phyloP scores from a whole-genome alignment of 2,329 filamentous ascomycete genomes.

The Esteya vermicola region DNA sequence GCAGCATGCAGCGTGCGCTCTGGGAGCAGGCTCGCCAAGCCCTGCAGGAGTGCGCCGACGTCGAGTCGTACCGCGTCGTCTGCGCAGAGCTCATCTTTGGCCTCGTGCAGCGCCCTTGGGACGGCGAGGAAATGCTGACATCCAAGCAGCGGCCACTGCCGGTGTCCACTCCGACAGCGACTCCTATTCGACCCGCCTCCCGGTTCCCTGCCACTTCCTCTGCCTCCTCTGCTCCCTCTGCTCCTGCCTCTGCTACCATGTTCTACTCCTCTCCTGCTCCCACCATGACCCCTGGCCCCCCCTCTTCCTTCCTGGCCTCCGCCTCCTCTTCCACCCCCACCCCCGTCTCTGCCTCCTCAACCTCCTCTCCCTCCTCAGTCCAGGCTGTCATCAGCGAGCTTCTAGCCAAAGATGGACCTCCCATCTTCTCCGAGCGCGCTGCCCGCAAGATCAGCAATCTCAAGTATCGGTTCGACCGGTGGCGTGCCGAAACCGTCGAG shows the following conservation, averaged over 20 bases:
- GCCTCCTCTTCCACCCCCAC: no score
- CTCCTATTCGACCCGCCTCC: no score
- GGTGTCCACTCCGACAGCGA: no score
- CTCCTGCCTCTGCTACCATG: no score
- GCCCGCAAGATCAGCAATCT: slow-evolving; percentile 24
- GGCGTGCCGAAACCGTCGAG: not conserved
- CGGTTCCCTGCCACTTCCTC: no score
- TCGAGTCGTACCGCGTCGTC: slow-evolving; percentile 23
- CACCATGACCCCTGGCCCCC: no score
- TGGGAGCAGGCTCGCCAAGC: slow-evolving; percentile 24
- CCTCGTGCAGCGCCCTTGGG: slow-evolving; percentile 19
- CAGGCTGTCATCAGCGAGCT: slow-evolving; percentile 8
- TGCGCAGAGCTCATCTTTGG: slow-evolving; percentile 24
- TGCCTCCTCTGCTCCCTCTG: no score
- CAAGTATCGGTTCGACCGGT: slow-evolving; percentile 19
- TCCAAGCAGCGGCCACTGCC: no score
- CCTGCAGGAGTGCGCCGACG: slow-evolving; percentile 19
- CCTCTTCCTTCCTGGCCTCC: no score
- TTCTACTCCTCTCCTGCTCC: no score
- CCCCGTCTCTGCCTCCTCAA: not conserved
- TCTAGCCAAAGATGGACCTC: slow-evolving; percentile 15
- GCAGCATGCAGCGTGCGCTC: slow-evolving; percentile 20
- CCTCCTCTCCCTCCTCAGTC: no score
- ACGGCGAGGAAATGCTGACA: slow-evolving; percentile 5
- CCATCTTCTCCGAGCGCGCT: slow-evolving; percentile 22